Conservation (phyloP, 139 green algal species). For the Micractinium conductrix region DNA sequence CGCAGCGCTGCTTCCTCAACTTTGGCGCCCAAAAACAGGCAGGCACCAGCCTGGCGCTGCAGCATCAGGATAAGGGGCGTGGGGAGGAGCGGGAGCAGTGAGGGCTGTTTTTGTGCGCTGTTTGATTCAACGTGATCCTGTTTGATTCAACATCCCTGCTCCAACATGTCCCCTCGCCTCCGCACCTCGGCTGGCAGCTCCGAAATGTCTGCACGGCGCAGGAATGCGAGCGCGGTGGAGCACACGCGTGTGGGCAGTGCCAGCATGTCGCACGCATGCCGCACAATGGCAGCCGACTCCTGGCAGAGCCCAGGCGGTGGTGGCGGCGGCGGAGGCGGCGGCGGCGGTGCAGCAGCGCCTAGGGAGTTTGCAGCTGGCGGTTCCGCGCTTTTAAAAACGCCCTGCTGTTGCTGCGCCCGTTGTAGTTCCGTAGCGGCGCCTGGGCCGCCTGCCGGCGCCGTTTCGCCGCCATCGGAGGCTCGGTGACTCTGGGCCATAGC, state of each 20-base stretch:
- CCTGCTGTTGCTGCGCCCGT: neutral
- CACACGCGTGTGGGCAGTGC: slow-evolving; percentile 1
- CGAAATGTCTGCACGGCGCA: neutral
- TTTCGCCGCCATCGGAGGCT: too few relatives aligned
- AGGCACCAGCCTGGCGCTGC: slow-evolving; percentile 37
- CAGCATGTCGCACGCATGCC: slow-evolving; percentile 4
- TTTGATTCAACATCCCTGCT: neutral
- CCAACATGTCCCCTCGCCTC: too few relatives aligned
- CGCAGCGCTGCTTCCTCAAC: slow-evolving; percentile 44
- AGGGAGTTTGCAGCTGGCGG: neutral
- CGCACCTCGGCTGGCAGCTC: slow-evolving; percentile 12
- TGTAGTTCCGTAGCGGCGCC: neutral
- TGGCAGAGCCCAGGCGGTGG: neutral
- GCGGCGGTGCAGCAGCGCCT: neutral
- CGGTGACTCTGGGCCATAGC: too few relatives aligned
- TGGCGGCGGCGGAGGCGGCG: neutral
- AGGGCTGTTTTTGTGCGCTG: too few relatives aligned
- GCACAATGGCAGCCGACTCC: neutral
- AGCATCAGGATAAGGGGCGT: neutral
- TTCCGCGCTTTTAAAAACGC: too few relatives aligned
- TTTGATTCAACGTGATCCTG: too few relatives aligned
- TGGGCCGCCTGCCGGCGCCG: too few relatives aligned
- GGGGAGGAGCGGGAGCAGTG: neutral
- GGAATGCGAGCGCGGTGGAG: slow-evolving; percentile 12
- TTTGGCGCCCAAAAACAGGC: slow-evolving; percentile 46